These are phyloP conservation scores for Termitomyces sp. DNA, from an alignment of 768 basidiomycete species.

Conservation along the genomic window DNA sequence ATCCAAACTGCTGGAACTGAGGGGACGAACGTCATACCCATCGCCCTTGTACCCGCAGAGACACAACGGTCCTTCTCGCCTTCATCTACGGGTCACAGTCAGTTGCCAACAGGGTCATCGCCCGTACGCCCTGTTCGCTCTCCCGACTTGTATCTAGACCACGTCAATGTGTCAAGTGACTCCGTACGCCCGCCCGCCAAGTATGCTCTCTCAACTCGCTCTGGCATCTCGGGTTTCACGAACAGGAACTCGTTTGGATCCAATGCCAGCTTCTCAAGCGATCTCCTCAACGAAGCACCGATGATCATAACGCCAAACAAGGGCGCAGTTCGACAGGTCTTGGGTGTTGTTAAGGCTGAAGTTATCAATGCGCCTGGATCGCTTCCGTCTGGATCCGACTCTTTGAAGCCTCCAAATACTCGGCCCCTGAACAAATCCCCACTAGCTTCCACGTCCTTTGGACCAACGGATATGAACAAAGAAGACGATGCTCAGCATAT, in stretches of 20 bases:
- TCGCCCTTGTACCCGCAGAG: slow-evolving; percentile 72
- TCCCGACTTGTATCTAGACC: slow-evolving; percentile 60
- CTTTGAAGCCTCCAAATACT: slow-evolving; percentile 38
- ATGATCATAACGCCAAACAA: slow-evolving; percentile 76
- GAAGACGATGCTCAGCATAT: slow-evolving; percentile 56
- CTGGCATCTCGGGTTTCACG: slow-evolving; percentile 50
- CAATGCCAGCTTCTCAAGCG: slow-evolving; percentile 72
- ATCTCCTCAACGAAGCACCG: slow-evolving; percentile 77
- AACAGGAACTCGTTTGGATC: slow-evolving; percentile 74
- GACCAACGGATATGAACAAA: slow-evolving; percentile 59
- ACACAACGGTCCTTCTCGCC: slow-evolving; percentile 33
- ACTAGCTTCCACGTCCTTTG: slow-evolving; percentile 69
- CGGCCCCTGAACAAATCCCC: slow-evolving; percentile 61
- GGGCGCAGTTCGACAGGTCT: slow-evolving; percentile 64
- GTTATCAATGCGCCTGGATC: slow-evolving; percentile 63
- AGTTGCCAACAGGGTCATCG: slow-evolving; percentile 35
- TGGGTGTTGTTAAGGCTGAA: slow-evolving; percentile 78
- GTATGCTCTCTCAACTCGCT: slow-evolving; percentile 50
- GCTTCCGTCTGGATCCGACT: slow-evolving; percentile 35
- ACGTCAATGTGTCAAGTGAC: slow-evolving; percentile 60
- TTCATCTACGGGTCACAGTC: slow-evolving; percentile 26
- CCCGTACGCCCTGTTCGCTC: slow-evolving; percentile 58
- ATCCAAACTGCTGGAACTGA: slow-evolving; percentile 83
- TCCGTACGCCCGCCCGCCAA: slow-evolving; percentile 36
- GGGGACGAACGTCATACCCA: slow-evolving; percentile 84